These are phyloP conservation scores for Talaromyces verruculosus DNA, from an alignment of 2,329 filamentous ascomycete species.

Conservation along the genomic window DNA sequence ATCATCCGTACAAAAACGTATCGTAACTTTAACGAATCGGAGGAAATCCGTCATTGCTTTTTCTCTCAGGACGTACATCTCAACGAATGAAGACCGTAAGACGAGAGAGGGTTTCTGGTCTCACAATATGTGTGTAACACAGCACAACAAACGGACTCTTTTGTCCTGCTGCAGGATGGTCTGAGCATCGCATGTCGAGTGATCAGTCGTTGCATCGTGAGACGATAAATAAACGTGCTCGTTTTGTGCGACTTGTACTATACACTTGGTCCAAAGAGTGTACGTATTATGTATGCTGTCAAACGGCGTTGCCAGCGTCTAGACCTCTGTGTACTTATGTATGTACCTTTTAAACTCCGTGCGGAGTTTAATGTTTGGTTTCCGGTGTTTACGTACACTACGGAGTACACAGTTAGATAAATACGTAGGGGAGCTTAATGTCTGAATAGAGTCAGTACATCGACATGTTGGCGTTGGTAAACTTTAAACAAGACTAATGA, in stretches of 20 bases:
- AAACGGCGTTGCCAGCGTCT: background rate
- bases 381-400: background rate
- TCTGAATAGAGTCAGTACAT: conserved; percentile 1
- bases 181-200: background rate
- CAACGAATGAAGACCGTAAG: background rate
- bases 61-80: background rate
- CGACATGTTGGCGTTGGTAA: background rate
- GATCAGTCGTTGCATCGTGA: conserved; percentile 3
- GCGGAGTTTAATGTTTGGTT: background rate
- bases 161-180: background rate
- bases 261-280: background rate
- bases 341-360: background rate
- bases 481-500: background rate
- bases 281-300: background rate
- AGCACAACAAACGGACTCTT: background rate
- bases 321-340: background rate
- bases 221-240: background rate
- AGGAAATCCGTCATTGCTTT: conserved; percentile 16
- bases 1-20: background rate
- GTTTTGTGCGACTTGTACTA: conserved; percentile 3
- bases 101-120: background rate
- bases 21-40: conserved; percentile 3
- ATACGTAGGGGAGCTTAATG: background rate
- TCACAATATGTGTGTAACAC: background rate
- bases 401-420: background rate